A percentile compares a stretch with the other conserved stretches of the same genome.
Evolutionary conservation across 2,329 filamentous ascomycete genomes (phyloP).

Genomic region (Colletotrichum scovillei): DNA sequence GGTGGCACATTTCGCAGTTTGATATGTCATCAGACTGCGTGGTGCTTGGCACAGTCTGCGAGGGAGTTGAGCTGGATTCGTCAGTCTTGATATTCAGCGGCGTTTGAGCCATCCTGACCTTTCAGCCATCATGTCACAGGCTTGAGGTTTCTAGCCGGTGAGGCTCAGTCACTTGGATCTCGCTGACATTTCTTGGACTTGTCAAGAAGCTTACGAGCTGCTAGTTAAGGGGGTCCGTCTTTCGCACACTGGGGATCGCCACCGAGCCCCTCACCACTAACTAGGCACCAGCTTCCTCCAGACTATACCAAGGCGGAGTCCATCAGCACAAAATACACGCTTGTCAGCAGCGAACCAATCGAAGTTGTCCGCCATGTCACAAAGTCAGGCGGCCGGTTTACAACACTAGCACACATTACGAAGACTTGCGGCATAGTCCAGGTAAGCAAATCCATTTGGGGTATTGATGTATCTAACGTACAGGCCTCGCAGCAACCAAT

Average conservation of each 20-base stretch:
- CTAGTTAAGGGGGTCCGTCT: too few species aligned
- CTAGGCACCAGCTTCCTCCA: not conserved
- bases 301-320: not conserved
- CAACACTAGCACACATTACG: too few species aligned
- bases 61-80: not conserved
- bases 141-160: not conserved
- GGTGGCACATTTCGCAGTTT: not conserved
- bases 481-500: not conserved
- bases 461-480: not conserved
- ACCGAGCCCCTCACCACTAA: not conserved
- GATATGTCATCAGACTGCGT: not conserved
- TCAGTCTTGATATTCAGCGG: not conserved
- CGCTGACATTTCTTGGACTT: not conserved
- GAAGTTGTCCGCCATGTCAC: not conserved
- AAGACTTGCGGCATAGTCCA: not conserved
- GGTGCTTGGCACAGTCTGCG: not conserved
- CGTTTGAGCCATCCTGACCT: not conserved
- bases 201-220: not conserved
- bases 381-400: not conserved
- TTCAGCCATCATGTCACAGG: not conserved
- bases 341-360: not conserved
- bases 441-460: not conserved
- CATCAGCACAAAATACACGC: not conserved
- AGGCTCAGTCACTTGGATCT: not conserved
- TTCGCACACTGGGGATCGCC: not conserved